Percentiles rank a stretch among this genome's conserved stretches.
phyloP scores from a whole-genome alignment of 371 early-diverging fungal species.

The Blakeslea trispora region DNA sequence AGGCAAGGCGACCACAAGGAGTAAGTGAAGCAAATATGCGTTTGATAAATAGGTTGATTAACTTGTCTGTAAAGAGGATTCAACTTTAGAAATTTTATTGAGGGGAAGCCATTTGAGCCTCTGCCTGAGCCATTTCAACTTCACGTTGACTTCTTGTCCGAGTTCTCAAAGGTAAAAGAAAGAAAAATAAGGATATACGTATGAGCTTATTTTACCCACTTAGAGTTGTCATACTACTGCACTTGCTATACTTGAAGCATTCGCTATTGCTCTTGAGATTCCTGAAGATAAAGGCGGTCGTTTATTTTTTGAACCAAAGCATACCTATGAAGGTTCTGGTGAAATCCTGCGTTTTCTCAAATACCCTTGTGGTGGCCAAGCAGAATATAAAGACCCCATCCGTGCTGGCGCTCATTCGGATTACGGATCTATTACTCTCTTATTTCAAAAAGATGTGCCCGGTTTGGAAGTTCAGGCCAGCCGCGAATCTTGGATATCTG shows the following conservation, averaged over 20 bases:
- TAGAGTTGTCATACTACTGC: slow-evolving; percentile 55
- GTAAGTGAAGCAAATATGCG: slow-evolving; percentile 30
- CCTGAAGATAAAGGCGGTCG: slow-evolving; percentile 57
- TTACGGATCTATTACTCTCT: slow-evolving; percentile 72
- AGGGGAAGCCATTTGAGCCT: slow-evolving; percentile 42
- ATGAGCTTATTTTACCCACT: too few species aligned
- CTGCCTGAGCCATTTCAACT: slow-evolving; percentile 42
- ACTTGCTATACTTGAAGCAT: slow-evolving; percentile 52
- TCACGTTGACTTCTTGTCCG: slow-evolving; percentile 26
- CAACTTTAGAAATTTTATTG: slow-evolving; percentile 54
- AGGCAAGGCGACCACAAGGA: slow-evolving; percentile 67
- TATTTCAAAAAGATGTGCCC: slow-evolving; percentile 71
- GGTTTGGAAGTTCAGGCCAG: slow-evolving; percentile 68
- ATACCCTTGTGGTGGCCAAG: slow-evolving; percentile 57
- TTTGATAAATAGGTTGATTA: too few species aligned
- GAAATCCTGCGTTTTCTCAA: slow-evolving; percentile 60
- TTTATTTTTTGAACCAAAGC: slow-evolving; percentile 54
- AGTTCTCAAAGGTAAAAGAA: slow-evolving; percentile 40
- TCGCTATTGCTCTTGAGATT: slow-evolving; percentile 65
- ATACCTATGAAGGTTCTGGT: slow-evolving; percentile 53
- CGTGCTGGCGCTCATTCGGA: slow-evolving; percentile 69
- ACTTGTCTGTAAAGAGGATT: slow-evolving; percentile 52
- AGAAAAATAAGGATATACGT: not conserved
- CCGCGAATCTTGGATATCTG: slow-evolving; percentile 62
- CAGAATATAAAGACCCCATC: slow-evolving; percentile 41